Conservation (phyloP, 176 grass and related monocot species). For the Bromus sterilis region DNA sequence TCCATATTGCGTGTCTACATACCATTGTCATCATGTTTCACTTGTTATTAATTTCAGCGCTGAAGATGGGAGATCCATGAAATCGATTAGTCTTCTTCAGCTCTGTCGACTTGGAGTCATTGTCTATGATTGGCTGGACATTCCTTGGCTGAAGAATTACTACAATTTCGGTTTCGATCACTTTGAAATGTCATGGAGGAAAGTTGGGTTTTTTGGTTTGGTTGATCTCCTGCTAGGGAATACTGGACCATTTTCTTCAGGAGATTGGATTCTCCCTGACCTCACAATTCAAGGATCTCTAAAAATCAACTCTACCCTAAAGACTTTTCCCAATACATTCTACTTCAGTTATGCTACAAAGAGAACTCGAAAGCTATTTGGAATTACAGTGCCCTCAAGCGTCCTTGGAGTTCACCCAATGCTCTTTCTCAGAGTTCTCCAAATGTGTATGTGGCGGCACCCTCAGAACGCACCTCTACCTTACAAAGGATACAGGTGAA, state of each 20-base stretch:
- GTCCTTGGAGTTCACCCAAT: constrained; percentile 83
- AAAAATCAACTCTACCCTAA: constrained; percentile 53
- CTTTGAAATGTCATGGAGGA: constrained; percentile 78
- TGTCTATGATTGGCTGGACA: constrained; percentile 91
- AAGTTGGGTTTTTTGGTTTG: constrained; percentile 67
- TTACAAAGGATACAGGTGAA: constrained; percentile 93
- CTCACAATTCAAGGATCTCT: constrained; percentile 86
- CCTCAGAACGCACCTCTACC: constrained; percentile 54
- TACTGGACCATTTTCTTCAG: constrained; percentile 70
- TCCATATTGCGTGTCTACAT: background rate
- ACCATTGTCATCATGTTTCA: background rate
- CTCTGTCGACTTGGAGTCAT: constrained; percentile 82
- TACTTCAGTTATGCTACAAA: constrained; percentile 99
- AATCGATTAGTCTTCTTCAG: constrained; percentile 79
- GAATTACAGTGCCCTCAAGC: constrained; percentile 79
- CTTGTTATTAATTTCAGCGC: constrained; percentile 44
- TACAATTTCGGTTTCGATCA: constrained; percentile 98
- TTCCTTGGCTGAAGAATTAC: constrained; percentile 90
- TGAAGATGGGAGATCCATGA: constrained; percentile 80
- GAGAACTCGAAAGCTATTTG: constrained; percentile 74
- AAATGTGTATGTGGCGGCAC: constrained; percentile 89
- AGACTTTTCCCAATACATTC: constrained; percentile 85
- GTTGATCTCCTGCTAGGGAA: constrained; percentile 71
- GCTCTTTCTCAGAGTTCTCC: constrained; percentile 93
- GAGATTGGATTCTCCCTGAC: constrained; percentile 96